These are phyloP conservation scores for Syncephalastrum racemosum DNA, from an alignment of 371 early-diverging fungal genomes.

Conservation along the genomic window DNA sequence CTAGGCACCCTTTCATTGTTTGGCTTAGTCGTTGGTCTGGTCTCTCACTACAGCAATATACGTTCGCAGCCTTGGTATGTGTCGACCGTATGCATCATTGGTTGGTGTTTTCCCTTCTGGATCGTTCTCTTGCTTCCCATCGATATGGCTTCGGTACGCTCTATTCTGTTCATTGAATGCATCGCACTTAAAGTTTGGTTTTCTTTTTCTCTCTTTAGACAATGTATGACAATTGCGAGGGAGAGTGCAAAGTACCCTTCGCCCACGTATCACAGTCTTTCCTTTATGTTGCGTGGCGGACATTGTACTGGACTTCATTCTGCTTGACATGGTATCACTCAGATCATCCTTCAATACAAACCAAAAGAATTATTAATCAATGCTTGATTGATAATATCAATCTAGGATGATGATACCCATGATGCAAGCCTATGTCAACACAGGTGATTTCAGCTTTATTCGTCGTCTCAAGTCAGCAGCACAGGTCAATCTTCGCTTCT, in stretches of 20 bases:
- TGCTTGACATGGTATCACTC: slow-evolving; percentile 75
- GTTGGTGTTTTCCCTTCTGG: slow-evolving; percentile 91
- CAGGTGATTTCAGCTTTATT: slow-evolving; percentile 77
- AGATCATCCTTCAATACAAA: slow-evolving; percentile 1
- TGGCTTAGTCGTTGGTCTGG: slow-evolving; percentile 55
- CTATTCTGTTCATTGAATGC: not conserved
- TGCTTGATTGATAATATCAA: slow-evolving; percentile 1
- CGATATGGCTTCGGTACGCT: slow-evolving; percentile 85
- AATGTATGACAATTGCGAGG: slow-evolving; percentile 64
- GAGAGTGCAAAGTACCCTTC: slow-evolving; percentile 72
- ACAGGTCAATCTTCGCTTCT: slow-evolving; percentile 80
- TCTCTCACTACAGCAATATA: slow-evolving; percentile 77
- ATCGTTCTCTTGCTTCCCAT: slow-evolving; percentile 87
- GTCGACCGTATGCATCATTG: slow-evolving; percentile 57
- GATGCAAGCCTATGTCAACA: slow-evolving; percentile 81
- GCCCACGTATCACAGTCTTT: slow-evolving; percentile 72
- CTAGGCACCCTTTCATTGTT: slow-evolving; percentile 49
- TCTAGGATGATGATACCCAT: slow-evolving; percentile 82
- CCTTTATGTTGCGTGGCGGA: slow-evolving; percentile 79
- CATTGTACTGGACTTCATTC: slow-evolving; percentile 91
- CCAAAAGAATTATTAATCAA: slow-evolving; percentile 2
- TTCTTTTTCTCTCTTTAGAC: slow-evolving; percentile 45
- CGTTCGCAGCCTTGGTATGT: slow-evolving; percentile 70
- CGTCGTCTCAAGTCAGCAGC: slow-evolving; percentile 68
- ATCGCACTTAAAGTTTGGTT: not conserved